Evolutionary conservation across 2,329 filamentous ascomycete species (phyloP).

Genomic region (Tolypocladium cylindrosporum): DNA sequence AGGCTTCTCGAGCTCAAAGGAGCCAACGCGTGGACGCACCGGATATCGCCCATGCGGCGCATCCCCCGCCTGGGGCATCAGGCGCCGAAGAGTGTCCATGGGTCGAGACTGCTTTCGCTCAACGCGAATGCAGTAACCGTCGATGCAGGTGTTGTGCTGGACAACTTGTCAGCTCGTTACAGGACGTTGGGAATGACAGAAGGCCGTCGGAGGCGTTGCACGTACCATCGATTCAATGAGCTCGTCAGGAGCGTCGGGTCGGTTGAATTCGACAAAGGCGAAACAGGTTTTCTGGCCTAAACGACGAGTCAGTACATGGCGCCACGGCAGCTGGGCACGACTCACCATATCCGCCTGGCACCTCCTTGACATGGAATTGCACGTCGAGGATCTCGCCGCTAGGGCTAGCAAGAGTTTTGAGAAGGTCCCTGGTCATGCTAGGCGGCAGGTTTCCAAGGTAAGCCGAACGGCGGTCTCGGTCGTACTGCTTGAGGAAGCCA

Average conservation of each 20-base stretch:
- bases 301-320: background rate
- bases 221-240: conserved; percentile 27
- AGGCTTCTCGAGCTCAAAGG: conserved; percentile 2
- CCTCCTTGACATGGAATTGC: conserved; percentile 12
- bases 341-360: conserved; percentile 9
- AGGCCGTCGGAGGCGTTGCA: background rate
- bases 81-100: conserved; percentile 10
- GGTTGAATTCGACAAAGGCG: conserved; percentile 29
- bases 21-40: background rate
- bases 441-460: conserved; percentile 36
- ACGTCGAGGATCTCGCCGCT: conserved; percentile 26
- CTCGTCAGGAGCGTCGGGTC: conserved; percentile 24
- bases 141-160: conserved; percentile 22
- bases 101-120: conserved; percentile 24
- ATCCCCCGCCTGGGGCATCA: background rate
- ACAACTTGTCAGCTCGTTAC: conserved; percentile 5
- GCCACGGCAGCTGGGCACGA: too few relatives aligned
- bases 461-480: conserved; percentile 34
- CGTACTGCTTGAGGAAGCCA: conserved; percentile 22
- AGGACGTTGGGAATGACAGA: background rate
- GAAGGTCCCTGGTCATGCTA: conserved; percentile 21
- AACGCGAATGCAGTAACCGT: conserved; percentile 23
- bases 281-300: conserved; percentile 14
- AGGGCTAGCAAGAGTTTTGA: conserved; percentile 24
- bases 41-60: background rate